Percentiles rank a stretch among this genome's conserved stretches.
Evolutionary conservation across 768 basidiomycete genomes (phyloP).

Genomic region (Hypholoma sublateritium): DNA sequence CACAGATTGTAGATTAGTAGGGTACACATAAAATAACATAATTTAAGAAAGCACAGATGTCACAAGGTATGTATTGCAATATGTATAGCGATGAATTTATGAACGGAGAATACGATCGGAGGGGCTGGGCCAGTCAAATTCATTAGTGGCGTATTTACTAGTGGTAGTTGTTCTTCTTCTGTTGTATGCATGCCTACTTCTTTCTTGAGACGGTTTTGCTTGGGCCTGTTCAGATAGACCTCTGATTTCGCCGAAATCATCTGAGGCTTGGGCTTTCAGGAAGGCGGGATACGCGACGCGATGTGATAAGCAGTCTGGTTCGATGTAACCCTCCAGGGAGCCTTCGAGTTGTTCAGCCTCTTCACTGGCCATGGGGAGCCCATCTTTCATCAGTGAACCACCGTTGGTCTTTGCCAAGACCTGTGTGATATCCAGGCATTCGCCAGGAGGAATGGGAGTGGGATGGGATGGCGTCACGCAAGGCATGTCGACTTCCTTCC

Average conservation of each 20-base stretch:
- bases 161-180: not conserved
- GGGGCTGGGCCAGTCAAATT: not conserved
- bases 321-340: conserved; percentile 46
- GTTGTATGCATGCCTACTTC: not conserved
- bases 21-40: not conserved
- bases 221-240: conserved; percentile 54
- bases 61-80: no score
- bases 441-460: conserved; percentile 79
- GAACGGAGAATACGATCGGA: not conserved
- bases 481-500: conserved; percentile 96
- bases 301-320: conserved; percentile 64
- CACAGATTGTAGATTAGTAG: not conserved
- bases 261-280: conserved; percentile 75
- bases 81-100: not conserved
- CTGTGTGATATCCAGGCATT: conserved; percentile 71
- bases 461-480: conserved; percentile 95
- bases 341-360: conserved; percentile 15
- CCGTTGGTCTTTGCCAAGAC: conserved; percentile 68
- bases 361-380: conserved; percentile 46
- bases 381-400: conserved; percentile 65
- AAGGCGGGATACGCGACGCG: conserved; percentile 64
- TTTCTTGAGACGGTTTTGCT: not conserved
- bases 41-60: not conserved
- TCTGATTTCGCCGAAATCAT: conserved; percentile 70
- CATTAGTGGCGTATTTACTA: not conserved